Percentiles rank a stretch among this genome's conserved stretches.
Evolutionary conservation across 164 flowering plant species (phyloP).

Genomic region (Piper longum): DNA sequence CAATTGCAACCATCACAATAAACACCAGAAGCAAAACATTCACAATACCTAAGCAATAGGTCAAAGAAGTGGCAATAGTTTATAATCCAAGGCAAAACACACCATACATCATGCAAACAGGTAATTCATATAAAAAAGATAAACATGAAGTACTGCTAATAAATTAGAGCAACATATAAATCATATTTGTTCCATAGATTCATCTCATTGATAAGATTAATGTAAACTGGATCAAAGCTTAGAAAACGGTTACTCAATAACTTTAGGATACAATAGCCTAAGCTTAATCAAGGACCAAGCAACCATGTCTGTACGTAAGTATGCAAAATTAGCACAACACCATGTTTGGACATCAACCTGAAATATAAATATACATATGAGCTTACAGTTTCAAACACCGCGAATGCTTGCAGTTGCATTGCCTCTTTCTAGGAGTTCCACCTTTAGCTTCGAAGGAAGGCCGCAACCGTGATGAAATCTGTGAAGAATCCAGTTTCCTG

Average conservation of each 20-base stretch:
- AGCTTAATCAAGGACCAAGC: background rate
- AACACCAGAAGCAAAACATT: slow-evolving; percentile 91
- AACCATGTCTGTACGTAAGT: background rate
- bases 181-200: no score
- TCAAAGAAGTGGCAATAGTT: background rate
- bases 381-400: slow-evolving; percentile 90
- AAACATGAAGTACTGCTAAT: no score
- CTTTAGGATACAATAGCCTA: background rate
- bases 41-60: slow-evolving; percentile 57
- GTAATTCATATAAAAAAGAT: background rate
- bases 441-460: slow-evolving; percentile 49
- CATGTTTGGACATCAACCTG: background rate
- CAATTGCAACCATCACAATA: slow-evolving; percentile 98
- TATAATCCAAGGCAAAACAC: no score
- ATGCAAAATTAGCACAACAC: background rate
- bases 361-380: background rate
- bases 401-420: slow-evolving; percentile 90
- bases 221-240: no score
- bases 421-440: slow-evolving; percentile 84
- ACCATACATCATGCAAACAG: background rate
- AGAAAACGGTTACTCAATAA: background rate
- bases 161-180: no score
- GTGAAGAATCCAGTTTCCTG: slow-evolving; percentile 84
- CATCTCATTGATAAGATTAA: no score
- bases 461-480: slow-evolving; percentile 25